Evolutionary conservation across 306 rosid genomes (phyloP), one percentile per base, ranked within the genome.

Genomic region (Luffa aegyptiaca): DNA sequence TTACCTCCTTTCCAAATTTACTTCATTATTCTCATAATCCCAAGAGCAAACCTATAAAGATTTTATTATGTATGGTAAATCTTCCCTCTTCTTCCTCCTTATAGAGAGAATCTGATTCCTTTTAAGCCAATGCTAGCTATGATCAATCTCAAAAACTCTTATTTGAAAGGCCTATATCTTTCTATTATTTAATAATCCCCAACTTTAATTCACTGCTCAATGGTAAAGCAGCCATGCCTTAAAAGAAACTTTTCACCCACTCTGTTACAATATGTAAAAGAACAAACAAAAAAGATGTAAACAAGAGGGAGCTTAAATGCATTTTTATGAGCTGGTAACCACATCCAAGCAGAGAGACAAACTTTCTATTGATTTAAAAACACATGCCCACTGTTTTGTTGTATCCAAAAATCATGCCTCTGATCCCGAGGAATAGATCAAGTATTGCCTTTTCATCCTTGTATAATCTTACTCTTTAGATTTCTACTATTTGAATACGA

Each of bases 281-380:
- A 35, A n/a, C 33, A 42, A 69, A 39, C 21, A 8, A 51, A 74
- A 49, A 48, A 14, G 2, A 51, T 21, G 39, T 12, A 74, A 44
- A 74, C 61, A 33, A 74, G 42, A 74, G 26, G 26, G 21, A 31
- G 14, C 7, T 72, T 45, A 31, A 45, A 46, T 71, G 44, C 44
- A 26, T 48, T 72, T 49, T 48, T 26, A 14, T 8, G 78, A 74
- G 78, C 78, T 73, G 78, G 78, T 31, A 73, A 73, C 61, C 78
- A 73, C 59, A 6, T 48, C 61, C 78, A 14, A 48, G 21, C 31
- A 73, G 14, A 73, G 61, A 31, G 26, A 48, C 11, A 72, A 72
- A 72, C 53, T 48, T 48, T 48, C 56, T 16, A 66, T 12, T 3
- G 73, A 66, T 4, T 39, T 16, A 37, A 37, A 66, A 52, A 71